Evolutionary conservation across 1,284 basidiomycete species (phyloP).

Genomic region (Austroboletus novae-zelandiae): DNA sequence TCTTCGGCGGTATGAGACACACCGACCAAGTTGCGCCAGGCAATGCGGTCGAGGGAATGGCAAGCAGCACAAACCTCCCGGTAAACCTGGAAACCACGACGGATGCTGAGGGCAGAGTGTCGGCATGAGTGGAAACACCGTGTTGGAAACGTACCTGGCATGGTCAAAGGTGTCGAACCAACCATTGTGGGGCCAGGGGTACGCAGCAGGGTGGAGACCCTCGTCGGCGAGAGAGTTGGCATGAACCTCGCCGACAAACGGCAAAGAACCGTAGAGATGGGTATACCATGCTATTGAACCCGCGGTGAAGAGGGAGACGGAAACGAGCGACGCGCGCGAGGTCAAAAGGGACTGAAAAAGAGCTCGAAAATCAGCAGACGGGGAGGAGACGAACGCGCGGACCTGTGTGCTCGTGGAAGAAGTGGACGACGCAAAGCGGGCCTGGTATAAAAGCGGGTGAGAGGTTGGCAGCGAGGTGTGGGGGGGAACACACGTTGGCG

Average conservation of each 20-base stretch:
- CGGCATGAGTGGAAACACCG: slow-evolving; percentile 8
- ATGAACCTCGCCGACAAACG: slow-evolving; percentile 85
- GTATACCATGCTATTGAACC: slow-evolving; percentile 96
- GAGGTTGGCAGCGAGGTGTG: no score
- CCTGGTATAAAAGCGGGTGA: slow-evolving; percentile 39
- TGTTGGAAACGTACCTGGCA: slow-evolving; percentile 58
- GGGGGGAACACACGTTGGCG: no score
- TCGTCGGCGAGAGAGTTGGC: slow-evolving; percentile 91
- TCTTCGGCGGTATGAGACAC: slow-evolving; percentile 97
- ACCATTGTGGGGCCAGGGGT: slow-evolving; percentile 93
- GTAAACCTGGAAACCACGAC: slow-evolving; percentile 98
- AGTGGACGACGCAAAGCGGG: slow-evolving; percentile 66
- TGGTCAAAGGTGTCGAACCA: slow-evolving; percentile 93
- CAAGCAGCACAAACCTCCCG: slow-evolving; percentile 99
- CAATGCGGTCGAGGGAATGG: slow-evolving; percentile 98
- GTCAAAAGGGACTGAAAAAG: slow-evolving; percentile 50
- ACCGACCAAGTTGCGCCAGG: slow-evolving; percentile 99
- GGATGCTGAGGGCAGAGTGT: slow-evolving; percentile 63
- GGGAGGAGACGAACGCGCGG: slow-evolving; percentile 17
- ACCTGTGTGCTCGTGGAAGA: slow-evolving; percentile 62
- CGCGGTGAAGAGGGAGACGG: slow-evolving; percentile 76
- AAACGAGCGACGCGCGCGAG: slow-evolving; percentile 78
- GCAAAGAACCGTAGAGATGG: slow-evolving; percentile 87
- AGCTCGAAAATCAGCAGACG: background rate
- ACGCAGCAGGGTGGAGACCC: slow-evolving; percentile 86